Base-by-base conservation (phyloP, 352 stramenopile genomes). In the Lagenidium giganteum region DNA sequence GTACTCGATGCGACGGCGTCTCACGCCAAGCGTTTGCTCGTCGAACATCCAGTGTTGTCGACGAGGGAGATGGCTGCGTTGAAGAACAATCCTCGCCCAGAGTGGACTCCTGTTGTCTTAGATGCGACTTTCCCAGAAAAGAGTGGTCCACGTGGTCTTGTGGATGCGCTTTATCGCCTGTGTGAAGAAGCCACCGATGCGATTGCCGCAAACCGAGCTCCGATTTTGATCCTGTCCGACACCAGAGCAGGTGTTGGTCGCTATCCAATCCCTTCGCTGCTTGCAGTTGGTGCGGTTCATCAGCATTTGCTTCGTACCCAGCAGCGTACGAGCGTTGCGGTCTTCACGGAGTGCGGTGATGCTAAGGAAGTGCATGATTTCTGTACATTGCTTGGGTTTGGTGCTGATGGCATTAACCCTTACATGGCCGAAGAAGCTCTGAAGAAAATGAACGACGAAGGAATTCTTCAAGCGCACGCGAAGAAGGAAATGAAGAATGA, bases 331-430 rank as follows among this genome's bases (percentile, higher is more conserved):
- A 76, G 70, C 48, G 84, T 91, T 42, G 93, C 90, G 21, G 74
- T 98, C 43, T 97, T 98, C 59, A 66, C 83, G 12, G 94, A 98
- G 70, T 87, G 76, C 47, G 94, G 92, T 65, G 95, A 98, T 64
- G 86, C 83, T 6, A 95, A 96, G 60, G 95, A 98, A 74, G 93
- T 98, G n/a, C 90, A 98, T 57, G 92, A 98, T 61, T 96, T 95
- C 64, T 91, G 87, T 26, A 96, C 89, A 3, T 64, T 97, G 17
- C 74, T 98, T 46, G 92, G 92, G 24, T 98, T 96, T 59, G 95
- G 95, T 40, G 95, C 91, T 45, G 93, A 98, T 67, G 93, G 82
- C 41, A 84, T 98, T 24, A 98, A 90, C 48, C 95, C 95, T 9
- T 96, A 97, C 70, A 94, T 98, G 70, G 93, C 93, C 7, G 97